phyloP scores from a whole-genome alignment of 495 filamentous ascomycete species.

The Neurospora sp. region DNA sequence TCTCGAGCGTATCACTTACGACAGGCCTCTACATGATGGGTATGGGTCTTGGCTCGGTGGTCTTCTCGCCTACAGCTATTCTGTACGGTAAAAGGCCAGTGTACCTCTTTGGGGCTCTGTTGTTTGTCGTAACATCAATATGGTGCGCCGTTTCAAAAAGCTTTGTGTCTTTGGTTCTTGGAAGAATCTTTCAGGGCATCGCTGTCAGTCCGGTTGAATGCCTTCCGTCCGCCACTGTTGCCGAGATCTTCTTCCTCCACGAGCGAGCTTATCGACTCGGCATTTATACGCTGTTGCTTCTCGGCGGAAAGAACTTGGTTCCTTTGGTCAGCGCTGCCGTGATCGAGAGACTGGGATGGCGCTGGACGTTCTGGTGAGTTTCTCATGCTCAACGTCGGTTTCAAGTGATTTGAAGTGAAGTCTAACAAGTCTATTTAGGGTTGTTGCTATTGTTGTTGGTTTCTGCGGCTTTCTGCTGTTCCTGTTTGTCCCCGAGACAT shows the following conservation, averaged over 20 bases:
- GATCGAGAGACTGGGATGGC: slow-evolving; percentile 69
- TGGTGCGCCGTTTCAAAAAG: slow-evolving; percentile 83
- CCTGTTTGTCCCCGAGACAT: slow-evolving; percentile 90
- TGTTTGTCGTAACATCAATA: slow-evolving; percentile 67
- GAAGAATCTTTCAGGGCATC: slow-evolving; percentile 77
- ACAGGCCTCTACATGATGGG: slow-evolving; percentile 96
- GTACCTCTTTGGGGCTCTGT: slow-evolving; percentile 65
- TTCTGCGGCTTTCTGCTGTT: slow-evolving; percentile 67
- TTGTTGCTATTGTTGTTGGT: slow-evolving; percentile 77
- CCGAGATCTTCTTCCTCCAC: slow-evolving; percentile 94
- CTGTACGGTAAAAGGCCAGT: slow-evolving; percentile 85
- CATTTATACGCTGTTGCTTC: slow-evolving; percentile 83
- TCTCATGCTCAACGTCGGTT: neutral
- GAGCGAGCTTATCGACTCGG: slow-evolving; percentile 90
- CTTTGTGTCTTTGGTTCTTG: slow-evolving; percentile 70
- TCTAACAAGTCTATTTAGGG: slow-evolving; percentile 39
- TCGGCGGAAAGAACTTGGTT: slow-evolving; percentile 89
- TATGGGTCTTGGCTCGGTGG: slow-evolving; percentile 70
- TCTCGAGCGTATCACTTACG: slow-evolving; percentile 72
- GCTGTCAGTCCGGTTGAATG: slow-evolving; percentile 90
- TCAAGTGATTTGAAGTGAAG: neutral
- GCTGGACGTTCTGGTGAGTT: slow-evolving; percentile 83
- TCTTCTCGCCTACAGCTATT: slow-evolving; percentile 86
- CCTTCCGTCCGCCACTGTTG: slow-evolving; percentile 86
- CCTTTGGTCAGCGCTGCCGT: slow-evolving; percentile 83